Evolutionary conservation across 2,329 filamentous ascomycete species (phyloP).

Genomic region (Ilyonectria sp.): DNA sequence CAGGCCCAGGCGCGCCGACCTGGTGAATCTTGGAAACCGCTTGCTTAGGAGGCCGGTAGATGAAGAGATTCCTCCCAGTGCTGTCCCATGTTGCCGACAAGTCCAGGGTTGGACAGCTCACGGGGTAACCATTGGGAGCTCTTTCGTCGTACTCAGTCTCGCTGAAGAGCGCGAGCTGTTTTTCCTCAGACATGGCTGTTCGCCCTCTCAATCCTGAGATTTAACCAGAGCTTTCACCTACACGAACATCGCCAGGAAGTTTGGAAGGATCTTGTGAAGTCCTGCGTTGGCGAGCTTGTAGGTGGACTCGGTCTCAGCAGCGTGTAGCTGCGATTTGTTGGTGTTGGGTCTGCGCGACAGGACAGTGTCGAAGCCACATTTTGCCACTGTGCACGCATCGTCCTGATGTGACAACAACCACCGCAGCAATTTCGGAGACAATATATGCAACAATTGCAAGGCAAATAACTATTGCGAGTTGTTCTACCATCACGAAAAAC

Average conservation of each 20-base stretch:
- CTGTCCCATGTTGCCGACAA: slow-evolving; percentile 80
- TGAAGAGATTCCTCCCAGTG: slow-evolving; percentile 77
- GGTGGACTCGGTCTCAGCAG: not conserved
- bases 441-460: not conserved
- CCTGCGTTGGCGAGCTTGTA: slow-evolving; percentile 7
- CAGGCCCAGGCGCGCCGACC: slow-evolving; percentile 57
- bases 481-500: slow-evolving; percentile 26
- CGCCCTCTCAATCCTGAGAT: slow-evolving; percentile 16
- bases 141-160: slow-evolving; percentile 71
- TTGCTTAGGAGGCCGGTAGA: slow-evolving; percentile 86
- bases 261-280: not conserved
- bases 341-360: slow-evolving; percentile 8
- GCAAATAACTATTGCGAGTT: not conserved
- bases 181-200: slow-evolving; percentile 47
- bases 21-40: slow-evolving; percentile 68
- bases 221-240: not conserved
- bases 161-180: slow-evolving; percentile 64
- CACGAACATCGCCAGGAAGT: not conserved
- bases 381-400: slow-evolving; percentile 2
- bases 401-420: not conserved
- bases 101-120: slow-evolving; percentile 89
- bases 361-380: not conserved
- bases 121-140: slow-evolving; percentile 71
- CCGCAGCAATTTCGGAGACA: not conserved
- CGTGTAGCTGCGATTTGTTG: not conserved